Evolutionary conservation across 1,284 basidiomycete genomes (phyloP), one percentile per base, ranked within the genome.

Genomic region (Ceratobasidium sp.): DNA sequence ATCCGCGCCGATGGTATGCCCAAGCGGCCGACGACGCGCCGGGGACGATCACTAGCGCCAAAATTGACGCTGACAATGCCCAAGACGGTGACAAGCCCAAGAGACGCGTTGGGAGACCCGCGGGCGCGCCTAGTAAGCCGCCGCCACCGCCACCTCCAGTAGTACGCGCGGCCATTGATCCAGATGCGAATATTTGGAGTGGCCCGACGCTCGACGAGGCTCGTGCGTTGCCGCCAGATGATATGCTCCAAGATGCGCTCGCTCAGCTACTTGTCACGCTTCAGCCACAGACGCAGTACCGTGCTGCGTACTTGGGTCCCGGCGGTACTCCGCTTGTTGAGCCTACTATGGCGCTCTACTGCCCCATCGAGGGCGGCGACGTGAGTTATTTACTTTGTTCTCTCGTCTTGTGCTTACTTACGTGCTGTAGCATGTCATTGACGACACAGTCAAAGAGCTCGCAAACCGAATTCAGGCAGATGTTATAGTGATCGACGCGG

Each of bases 361-460:
- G 93, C 81, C 95, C 95, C 2, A 93, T 97, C 77, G 95, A 96
- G 86, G 95, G 92, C n/a, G 92, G 91, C 1, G 90, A 92, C 60
- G 71, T 73, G 44, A 73, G 71, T 63, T 13, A 3, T 15, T 60
- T 63, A 26, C 28, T 42, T 20, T 20, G 3, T n/a, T n/a, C 40
- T n/a, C 64, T 49, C 26, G 64, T 20, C 18, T 67, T 49, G 9
- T 49, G 64, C 40, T 63, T 39, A 73, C 56, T 15, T 3, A 39
- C 39, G n/a, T 26, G 28, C 42, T 46, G 23, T 28, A 73, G 79
- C 89, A 93, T 83, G 89, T 96, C 56, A 88, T 96, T 42, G 91
- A 94, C 82, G 90, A 91, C 46, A 94, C 94, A 0, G 91, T 97
- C 20, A 87, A 89, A 63, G 92, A 94, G 82, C 86, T 96, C 79